Evolutionary conservation across 2,329 filamentous ascomycete genomes (phyloP), one percentile per base, ranked within the genome.

Genomic region (Colletotrichum sp.): DNA sequence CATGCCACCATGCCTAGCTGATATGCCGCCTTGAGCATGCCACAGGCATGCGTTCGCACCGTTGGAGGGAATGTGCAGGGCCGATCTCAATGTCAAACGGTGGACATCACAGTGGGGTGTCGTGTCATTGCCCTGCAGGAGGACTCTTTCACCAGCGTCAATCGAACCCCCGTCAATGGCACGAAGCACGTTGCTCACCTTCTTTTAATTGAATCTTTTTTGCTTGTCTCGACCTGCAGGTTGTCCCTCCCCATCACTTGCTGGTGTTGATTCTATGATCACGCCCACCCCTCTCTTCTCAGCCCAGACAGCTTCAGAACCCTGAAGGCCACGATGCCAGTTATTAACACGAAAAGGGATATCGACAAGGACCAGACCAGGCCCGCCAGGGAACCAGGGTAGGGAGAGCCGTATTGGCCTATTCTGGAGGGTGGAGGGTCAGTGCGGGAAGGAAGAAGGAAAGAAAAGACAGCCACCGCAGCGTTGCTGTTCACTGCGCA

Each of bases 81-180:
- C 43, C 48, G 70, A 74, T 76, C 73, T 73, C 73, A 72, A 73
- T 68, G 48, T 68, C 60, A 39, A 68, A 64, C 27, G 39, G 43
- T 66, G 69, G 62, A 62, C 69, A 67, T 68, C 61, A 64, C 69
- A 60, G 74, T 76, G 70, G 70, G 65, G 32, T 48, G 28, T 48
- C 48, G 74, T 55, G 43, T 65, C 58, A 60, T 58, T 43, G 58
- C 34, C 52, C 48, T 61, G 74, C 65, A 73, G 55, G 27, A 36
- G 55, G 39, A 13, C 58, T 56, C 39, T 56, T 22, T 56, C 43
- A n/a, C 28, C 48, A 48, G 28, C 43, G 65, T 67, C 65, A 34
- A 62, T 70, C 13, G 58, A 52, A 52, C 43, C 52, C 36, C 28
- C 66, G 22, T 60, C 66, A 22, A 60, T 12, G 8, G 65, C 27